A percentile compares a stretch with the other conserved stretches of the same genome.
These are phyloP conservation scores for Cordyceps fumosorosea DNA, from an alignment of 2,329 filamentous ascomycete genomes.

Conservation along the genomic window DNA sequence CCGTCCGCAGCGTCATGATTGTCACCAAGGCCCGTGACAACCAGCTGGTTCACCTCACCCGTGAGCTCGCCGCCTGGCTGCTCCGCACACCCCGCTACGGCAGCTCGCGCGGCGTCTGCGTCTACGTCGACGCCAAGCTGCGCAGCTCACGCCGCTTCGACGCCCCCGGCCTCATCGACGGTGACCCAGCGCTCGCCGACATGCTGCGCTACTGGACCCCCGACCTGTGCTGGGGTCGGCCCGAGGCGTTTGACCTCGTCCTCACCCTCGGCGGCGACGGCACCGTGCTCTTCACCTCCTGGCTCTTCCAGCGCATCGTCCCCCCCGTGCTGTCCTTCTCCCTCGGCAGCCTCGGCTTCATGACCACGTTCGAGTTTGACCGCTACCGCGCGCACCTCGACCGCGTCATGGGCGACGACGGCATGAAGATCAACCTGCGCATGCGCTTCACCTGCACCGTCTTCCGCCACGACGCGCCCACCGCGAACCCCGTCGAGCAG, in stretches of 20 bases:
- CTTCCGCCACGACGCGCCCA: slow-evolving; percentile 60
- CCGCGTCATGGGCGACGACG: slow-evolving; percentile 84
- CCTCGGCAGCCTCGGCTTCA: slow-evolving; percentile 77
- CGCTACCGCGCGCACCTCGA: slow-evolving; percentile 82
- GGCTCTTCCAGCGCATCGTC: slow-evolving; percentile 86
- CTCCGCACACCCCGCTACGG: slow-evolving; percentile 85
- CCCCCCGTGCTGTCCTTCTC: slow-evolving; percentile 81
- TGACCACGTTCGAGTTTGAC: slow-evolving; percentile 82
- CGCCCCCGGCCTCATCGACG: slow-evolving; percentile 61
- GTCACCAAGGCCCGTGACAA: slow-evolving; percentile 98
- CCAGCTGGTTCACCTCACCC: slow-evolving; percentile 78
- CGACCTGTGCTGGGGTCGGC: slow-evolving; percentile 86
- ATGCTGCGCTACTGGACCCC: slow-evolving; percentile 97
- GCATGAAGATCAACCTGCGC: slow-evolving; percentile 94
- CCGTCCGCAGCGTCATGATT: slow-evolving; percentile 94
- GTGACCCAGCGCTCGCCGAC: slow-evolving; percentile 67
- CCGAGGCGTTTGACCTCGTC: slow-evolving; percentile 93
- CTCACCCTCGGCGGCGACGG: slow-evolving; percentile 81
- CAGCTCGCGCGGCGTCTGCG: slow-evolving; percentile 83
- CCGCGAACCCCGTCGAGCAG: slow-evolving; percentile 72
- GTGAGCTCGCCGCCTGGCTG: slow-evolving; percentile 82
- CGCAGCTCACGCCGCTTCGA: slow-evolving; percentile 84
- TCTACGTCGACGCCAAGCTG: slow-evolving; percentile 97
- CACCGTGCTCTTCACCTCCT: slow-evolving; percentile 81
- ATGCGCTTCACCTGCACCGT: slow-evolving; percentile 99